Evolutionary conservation across 495 filamentous ascomycete genomes (phyloP).

Genomic region (Aspergillus coremiiformis): DNA sequence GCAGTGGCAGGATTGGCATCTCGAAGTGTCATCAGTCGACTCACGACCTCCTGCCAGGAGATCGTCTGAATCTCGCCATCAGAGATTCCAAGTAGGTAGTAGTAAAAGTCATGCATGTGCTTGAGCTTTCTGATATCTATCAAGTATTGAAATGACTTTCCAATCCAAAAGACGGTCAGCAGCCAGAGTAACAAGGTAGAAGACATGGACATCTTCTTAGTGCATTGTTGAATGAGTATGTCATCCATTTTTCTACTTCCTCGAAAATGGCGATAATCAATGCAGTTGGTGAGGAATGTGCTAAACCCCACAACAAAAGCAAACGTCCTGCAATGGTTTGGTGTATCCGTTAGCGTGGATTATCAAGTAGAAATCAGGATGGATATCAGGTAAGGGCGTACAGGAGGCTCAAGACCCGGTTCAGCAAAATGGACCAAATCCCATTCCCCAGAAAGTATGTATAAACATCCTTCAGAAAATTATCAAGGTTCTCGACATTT

Average conservation of each 20-base stretch:
- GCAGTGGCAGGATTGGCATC: slow-evolving; percentile 84
- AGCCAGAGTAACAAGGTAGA: slow-evolving; percentile 78
- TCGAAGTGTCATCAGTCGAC: slow-evolving; percentile 75
- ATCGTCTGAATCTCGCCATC: slow-evolving; percentile 94
- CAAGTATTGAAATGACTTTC: slow-evolving; percentile 65
- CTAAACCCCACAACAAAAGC: slow-evolving; percentile 79
- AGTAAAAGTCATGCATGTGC: slow-evolving; percentile 83
- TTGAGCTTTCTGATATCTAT: slow-evolving; percentile 67
- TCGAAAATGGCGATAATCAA: slow-evolving; percentile 73
- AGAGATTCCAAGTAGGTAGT: slow-evolving; percentile 75
- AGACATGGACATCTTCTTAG: slow-evolving; percentile 72
- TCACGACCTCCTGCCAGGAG: slow-evolving; percentile 91
- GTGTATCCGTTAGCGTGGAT: not conserved
- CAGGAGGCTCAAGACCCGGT: slow-evolving; percentile 63
- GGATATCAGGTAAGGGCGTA: slow-evolving; percentile 37
- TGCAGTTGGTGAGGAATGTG: slow-evolving; percentile 79
- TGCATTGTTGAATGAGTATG: slow-evolving; percentile 76
- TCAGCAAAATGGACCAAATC: slow-evolving; percentile 81
- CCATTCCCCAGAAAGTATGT: slow-evolving; percentile 79
- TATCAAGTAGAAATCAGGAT: not conserved
- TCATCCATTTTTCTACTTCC: slow-evolving; percentile 66
- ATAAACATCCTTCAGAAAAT: slow-evolving; percentile 86
- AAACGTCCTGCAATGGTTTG: slow-evolving; percentile 42
- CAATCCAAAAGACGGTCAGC: slow-evolving; percentile 81
- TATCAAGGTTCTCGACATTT: slow-evolving; percentile 86